Conservation (phyloP, 1,139 yeast species). For the Geotrichum cucujoidarum region DNA sequence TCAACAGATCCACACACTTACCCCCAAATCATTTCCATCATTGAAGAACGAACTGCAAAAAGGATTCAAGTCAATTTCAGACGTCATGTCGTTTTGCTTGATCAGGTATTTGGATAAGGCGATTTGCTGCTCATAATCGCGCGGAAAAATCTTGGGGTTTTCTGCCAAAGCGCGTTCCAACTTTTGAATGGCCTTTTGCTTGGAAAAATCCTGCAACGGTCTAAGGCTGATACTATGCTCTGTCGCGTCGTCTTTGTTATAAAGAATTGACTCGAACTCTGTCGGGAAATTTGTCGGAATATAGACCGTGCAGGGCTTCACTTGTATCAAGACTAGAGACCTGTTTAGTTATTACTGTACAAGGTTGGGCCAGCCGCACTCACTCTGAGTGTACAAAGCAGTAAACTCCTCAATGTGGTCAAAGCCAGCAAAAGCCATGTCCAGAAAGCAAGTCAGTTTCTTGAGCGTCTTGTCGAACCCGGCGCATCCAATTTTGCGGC, state of each 20-base stretch:
- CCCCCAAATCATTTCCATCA: constrained; percentile 18
- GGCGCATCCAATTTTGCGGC: constrained; percentile 15
- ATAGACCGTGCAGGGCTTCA: constrained; percentile 8
- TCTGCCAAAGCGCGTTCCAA: constrained; percentile 10
- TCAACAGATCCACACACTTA: not conserved
- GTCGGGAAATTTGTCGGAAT: constrained; percentile 14
- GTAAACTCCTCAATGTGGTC: constrained; percentile 9
- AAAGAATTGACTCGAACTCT: constrained; percentile 11
- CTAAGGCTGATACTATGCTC: constrained; percentile 11
- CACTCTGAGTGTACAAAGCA: constrained; percentile 12
- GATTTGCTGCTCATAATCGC: constrained; percentile 14
- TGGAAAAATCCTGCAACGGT: constrained; percentile 18
- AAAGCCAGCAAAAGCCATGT: constrained; percentile 5
- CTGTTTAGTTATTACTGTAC: not conserved
- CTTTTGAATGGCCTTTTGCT: constrained; percentile 11
- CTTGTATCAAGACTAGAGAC: constrained; percentile 7
- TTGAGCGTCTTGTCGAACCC: constrained; percentile 5
- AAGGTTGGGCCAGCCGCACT: no score
- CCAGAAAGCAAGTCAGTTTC: constrained; percentile 15
- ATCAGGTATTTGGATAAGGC: constrained; percentile 9
- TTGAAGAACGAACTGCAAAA: constrained; percentile 16
- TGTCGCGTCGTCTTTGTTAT: constrained; percentile 12
- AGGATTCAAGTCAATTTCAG: constrained; percentile 11
- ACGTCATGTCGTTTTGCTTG: constrained; percentile 7
- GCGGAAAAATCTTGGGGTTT: constrained; percentile 15